Conservation (phyloP, 768 basidiomycete genomes). For the Hemileccinum rubropunctum region DNA sequence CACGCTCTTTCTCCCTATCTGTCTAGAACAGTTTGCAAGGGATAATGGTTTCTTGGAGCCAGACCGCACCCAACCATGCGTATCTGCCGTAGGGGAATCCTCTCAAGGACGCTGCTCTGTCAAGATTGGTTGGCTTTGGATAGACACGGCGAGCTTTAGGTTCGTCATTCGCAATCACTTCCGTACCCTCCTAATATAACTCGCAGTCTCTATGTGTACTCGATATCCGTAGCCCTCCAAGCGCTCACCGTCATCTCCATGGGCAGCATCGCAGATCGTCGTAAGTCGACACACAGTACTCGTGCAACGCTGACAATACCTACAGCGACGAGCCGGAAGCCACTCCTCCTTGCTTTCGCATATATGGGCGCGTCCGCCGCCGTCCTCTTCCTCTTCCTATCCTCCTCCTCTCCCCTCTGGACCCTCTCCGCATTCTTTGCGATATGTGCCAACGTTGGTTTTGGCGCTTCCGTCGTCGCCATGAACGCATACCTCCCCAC, state of each 20-base stretch:
- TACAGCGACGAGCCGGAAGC: slow-evolving; percentile 70
- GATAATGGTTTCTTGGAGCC: slow-evolving; percentile 83
- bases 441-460: slow-evolving; percentile 78
- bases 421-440: slow-evolving; percentile 65
- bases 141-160: slow-evolving; percentile 93
- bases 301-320: neutral
- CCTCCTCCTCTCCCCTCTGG: slow-evolving; percentile 73
- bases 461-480: slow-evolving; percentile 84
- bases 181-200: neutral
- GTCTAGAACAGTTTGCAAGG: slow-evolving; percentile 83
- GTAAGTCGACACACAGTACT: slow-evolving; percentile 42
- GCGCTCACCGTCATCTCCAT: slow-evolving; percentile 95
- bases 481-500: slow-evolving; percentile 86
- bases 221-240: slow-evolving; percentile 83
- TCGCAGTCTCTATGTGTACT: slow-evolving; percentile 80
- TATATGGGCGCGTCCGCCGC: slow-evolving; percentile 66
- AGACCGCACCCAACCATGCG: slow-evolving; percentile 61
- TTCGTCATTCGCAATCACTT: slow-evolving; percentile 22
- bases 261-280: slow-evolving; percentile 86
- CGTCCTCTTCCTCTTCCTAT: slow-evolving; percentile 66
- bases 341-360: slow-evolving; percentile 74
- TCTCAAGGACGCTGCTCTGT: slow-evolving; percentile 67
- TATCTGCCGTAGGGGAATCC: no score
- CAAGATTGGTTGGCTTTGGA: slow-evolving; percentile 78
- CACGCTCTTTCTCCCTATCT: slow-evolving; percentile 80